Conservation (phyloP, 2,329 filamentous ascomycete genomes). For the Aspergillus brasiliensis region DNA sequence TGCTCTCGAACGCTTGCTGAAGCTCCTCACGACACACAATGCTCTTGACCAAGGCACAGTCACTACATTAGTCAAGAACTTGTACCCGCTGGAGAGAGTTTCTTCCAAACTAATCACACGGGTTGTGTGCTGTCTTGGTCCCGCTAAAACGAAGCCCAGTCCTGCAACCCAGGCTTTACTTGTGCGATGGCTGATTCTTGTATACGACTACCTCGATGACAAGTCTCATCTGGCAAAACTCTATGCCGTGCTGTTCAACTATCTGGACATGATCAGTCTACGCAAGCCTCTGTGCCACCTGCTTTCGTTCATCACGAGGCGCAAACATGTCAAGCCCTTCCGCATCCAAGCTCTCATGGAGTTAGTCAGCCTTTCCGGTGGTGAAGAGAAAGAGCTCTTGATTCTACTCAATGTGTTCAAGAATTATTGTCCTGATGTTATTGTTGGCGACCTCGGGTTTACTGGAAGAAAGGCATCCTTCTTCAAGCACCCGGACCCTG, state of each 20-base stretch:
- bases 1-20: slow-evolving; percentile 64
- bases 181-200: slow-evolving; percentile 76
- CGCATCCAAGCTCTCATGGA: slow-evolving; percentile 72
- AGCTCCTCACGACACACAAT: slow-evolving; percentile 66
- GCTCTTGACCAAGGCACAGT: slow-evolving; percentile 76
- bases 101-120: slow-evolving; percentile 62
- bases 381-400: slow-evolving; percentile 72
- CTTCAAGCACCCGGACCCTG: slow-evolving; percentile 68
- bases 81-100: slow-evolving; percentile 74
- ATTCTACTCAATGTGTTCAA: slow-evolving; percentile 81
- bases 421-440: slow-evolving; percentile 87
- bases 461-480: slow-evolving; percentile 38
- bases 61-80: slow-evolving; percentile 67
- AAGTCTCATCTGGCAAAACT: slow-evolving; percentile 65
- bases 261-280: slow-evolving; percentile 77
- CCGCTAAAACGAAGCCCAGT: slow-evolving; percentile 74
- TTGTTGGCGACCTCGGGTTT: slow-evolving; percentile 67
- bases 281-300: slow-evolving; percentile 73
- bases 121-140: slow-evolving; percentile 73
- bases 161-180: slow-evolving; percentile 70
- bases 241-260: slow-evolving; percentile 77
- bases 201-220: slow-evolving; percentile 71
- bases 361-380: slow-evolving; percentile 51
- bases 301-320: slow-evolving; percentile 74
- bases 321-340: slow-evolving; percentile 81